Base-by-base conservation (phyloP, 495 filamentous ascomycete species). In the Sporormia fimetaria region DNA sequence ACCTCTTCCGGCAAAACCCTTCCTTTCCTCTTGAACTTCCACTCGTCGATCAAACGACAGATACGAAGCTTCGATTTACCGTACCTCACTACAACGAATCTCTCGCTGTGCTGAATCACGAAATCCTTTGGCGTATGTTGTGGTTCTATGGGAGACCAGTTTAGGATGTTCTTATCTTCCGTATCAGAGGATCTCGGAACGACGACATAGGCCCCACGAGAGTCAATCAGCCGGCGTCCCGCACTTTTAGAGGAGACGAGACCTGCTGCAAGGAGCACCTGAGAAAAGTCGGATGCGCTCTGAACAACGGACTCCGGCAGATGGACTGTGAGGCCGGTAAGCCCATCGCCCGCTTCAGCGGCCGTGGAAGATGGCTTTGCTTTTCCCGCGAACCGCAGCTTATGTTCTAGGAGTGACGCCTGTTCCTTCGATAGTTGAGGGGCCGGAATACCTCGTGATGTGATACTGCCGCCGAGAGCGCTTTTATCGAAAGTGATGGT, bases 41-140 rank as follows among this genome's bases (percentile, higher is more conserved):
- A 69, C 54, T 92, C 82, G 44, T 67, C 67, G 11, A 92, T 65
- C 44, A 93, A 68, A 47, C 78, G 63, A 33, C 92, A 67, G 31
- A 87, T 61, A 35, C 77, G 75, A 23, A 90, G 61, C 55, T 86
- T 87, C 69, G 81, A 80, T 60, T 93, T 93, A 22, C 84, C 85
- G 21, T 73, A 60, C 49, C 84, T 72, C 15, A 93, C 59, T 42
- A 92, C 70, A 15, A 90, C 56, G 50, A 73, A 84, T 20, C 75
- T 68, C 24, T 62, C 24, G 0, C 75, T 79, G 14, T 78, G 74
- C 17, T 67, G 52, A 0, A 67, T 60, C 25, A 64, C 58, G 74
- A 74, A 83, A 26, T 62, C 57, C 38, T 70, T 73, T 33, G 79
- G 25, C 25, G 12, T 12, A 7, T 12, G 12, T 7, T 41, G 21